phyloP scores from a whole-genome alignment of 345 rosid genomes.

The Capsella bursapastoris region DNA sequence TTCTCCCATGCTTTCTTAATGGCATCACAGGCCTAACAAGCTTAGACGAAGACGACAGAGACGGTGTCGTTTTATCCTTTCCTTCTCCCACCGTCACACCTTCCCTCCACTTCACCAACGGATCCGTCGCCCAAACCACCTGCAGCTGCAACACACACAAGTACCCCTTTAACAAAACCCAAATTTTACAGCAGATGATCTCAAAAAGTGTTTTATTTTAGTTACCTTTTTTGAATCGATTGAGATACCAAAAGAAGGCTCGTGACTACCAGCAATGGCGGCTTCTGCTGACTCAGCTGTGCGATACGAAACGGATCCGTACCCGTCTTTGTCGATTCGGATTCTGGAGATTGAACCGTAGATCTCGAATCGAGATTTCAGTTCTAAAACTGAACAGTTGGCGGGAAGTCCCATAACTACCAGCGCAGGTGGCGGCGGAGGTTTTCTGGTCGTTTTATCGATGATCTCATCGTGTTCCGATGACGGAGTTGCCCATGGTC shows the following conservation, averaged over 20 bases:
- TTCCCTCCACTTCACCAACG: slow-evolving; percentile 75
- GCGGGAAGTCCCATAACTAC: slow-evolving; percentile 61
- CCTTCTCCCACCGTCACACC: slow-evolving; percentile 53
- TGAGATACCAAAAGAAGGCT: slow-evolving; percentile 69
- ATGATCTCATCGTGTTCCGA: slow-evolving; percentile 29
- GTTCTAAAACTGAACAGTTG: slow-evolving; percentile 82
- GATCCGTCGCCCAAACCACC: slow-evolving; percentile 82
- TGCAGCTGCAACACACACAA: slow-evolving; percentile 57
- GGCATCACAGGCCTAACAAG: slow-evolving; percentile 74
- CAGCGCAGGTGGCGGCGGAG: slow-evolving; percentile 66
- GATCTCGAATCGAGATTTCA: slow-evolving; percentile 92
- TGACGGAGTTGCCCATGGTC: slow-evolving; percentile 53
- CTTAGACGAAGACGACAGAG: slow-evolving; percentile 61
- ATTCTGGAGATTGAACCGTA: slow-evolving; percentile 87
- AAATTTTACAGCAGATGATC: not conserved
- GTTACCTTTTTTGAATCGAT: slow-evolving; percentile 58
- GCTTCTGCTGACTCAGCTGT: slow-evolving; percentile 77
- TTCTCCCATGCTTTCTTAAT: slow-evolving; percentile 73
- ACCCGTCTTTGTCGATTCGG: slow-evolving; percentile 70
- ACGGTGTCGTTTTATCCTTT: slow-evolving; percentile 48
- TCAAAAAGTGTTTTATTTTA: not conserved
- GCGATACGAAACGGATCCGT: slow-evolving; percentile 66
- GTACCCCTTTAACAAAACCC: not conserved
- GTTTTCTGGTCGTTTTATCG: slow-evolving; percentile 51
- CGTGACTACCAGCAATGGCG: slow-evolving; percentile 76